A percentile compares a stretch with the other conserved stretches of the same genome.
phyloP scores from a whole-genome alignment of 2,329 filamentous ascomycete species.

The Juglanconis oblonga region DNA sequence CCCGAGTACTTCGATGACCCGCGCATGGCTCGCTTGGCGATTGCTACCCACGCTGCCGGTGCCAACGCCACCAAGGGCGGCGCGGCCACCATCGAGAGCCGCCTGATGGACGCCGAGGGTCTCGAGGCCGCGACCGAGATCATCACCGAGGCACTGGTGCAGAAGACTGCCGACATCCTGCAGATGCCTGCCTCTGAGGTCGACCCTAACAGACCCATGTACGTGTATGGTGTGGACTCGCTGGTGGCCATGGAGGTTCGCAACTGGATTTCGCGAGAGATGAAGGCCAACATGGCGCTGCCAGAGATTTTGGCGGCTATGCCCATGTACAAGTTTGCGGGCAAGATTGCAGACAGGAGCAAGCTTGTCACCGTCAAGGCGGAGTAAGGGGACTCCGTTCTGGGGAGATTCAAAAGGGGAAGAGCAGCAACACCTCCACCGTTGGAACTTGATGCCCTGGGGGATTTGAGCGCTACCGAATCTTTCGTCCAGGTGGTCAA shows the following conservation, averaged over 20 bases:
- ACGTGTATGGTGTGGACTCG: slow-evolving; percentile 15
- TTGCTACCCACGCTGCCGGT: slow-evolving; percentile 2
- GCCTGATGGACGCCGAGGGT: slow-evolving; percentile 3
- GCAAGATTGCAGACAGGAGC: slow-evolving; percentile 13
- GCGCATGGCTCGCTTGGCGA: slow-evolving; percentile 4
- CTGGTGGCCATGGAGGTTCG: slow-evolving; percentile 16
- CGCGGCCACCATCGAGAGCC: slow-evolving; percentile 6
- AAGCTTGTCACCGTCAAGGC: slow-evolving; percentile 15
- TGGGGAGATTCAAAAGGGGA: no score
- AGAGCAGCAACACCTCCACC: background rate
- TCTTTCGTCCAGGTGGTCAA: slow-evolving; percentile 3
- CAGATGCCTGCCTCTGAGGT: slow-evolving; percentile 13
- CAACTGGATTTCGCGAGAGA: slow-evolving; percentile 15
- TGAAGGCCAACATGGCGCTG: slow-evolving; percentile 13
- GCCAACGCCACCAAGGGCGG: background rate
- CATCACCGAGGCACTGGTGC: slow-evolving; percentile 11
- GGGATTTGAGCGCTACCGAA: slow-evolving; percentile 13
- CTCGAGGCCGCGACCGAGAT: slow-evolving; percentile 7
- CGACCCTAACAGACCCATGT: slow-evolving; percentile 12
- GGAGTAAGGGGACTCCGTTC: background rate
- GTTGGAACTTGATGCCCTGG: slow-evolving; percentile 5
- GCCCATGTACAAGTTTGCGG: slow-evolving; percentile 13
- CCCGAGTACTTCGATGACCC: slow-evolving; percentile 13
- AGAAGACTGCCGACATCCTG: slow-evolving; percentile 12
- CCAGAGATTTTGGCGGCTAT: slow-evolving; percentile 14